Evolutionary conservation across 2,329 filamentous ascomycete genomes (phyloP).

Genomic region (Septoria linicola): DNA sequence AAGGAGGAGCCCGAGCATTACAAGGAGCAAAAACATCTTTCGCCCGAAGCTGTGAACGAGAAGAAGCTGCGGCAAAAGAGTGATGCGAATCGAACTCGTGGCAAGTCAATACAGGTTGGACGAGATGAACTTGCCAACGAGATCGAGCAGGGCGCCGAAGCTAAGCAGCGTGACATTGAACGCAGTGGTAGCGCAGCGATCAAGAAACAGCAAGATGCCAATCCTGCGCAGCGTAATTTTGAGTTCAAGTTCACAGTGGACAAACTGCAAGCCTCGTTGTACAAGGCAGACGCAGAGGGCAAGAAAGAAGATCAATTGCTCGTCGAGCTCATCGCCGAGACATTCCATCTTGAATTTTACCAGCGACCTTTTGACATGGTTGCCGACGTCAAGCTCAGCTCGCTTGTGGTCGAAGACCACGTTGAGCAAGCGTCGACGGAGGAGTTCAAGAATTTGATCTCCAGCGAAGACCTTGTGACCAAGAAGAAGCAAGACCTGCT

Average conservation of each 20-base stretch:
- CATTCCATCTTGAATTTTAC: constrained; percentile 84
- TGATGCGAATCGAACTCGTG: constrained; percentile 56
- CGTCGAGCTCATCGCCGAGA: constrained; percentile 86
- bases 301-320: constrained; percentile 75
- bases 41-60: constrained; percentile 29
- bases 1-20: constrained; percentile 19
- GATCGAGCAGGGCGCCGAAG: constrained; percentile 55
- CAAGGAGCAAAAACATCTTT: constrained; percentile 37
- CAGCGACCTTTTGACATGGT: constrained; percentile 89
- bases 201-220: constrained; percentile 42
- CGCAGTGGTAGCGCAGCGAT: constrained; percentile 46
- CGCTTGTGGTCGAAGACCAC: constrained; percentile 88
- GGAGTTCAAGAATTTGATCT: constrained; percentile 97
- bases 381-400: constrained; percentile 83
- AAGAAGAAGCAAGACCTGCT: constrained; percentile 79
- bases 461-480: constrained; percentile 71
- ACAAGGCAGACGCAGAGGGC: constrained; percentile 76
- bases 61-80: constrained; percentile 39
- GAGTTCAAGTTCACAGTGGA: constrained; percentile 97
- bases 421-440: constrained; percentile 80
- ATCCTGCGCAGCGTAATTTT: constrained; percentile 84
- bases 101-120: constrained; percentile 69
- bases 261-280: constrained; percentile 88
- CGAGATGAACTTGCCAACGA: constrained; percentile 76
- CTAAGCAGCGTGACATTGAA: constrained; percentile 48